Percentiles rank a stretch among this genome's conserved stretches.
Conservation (phyloP, 306 rosid species). For the Heteromeles arbutifolia region DNA sequence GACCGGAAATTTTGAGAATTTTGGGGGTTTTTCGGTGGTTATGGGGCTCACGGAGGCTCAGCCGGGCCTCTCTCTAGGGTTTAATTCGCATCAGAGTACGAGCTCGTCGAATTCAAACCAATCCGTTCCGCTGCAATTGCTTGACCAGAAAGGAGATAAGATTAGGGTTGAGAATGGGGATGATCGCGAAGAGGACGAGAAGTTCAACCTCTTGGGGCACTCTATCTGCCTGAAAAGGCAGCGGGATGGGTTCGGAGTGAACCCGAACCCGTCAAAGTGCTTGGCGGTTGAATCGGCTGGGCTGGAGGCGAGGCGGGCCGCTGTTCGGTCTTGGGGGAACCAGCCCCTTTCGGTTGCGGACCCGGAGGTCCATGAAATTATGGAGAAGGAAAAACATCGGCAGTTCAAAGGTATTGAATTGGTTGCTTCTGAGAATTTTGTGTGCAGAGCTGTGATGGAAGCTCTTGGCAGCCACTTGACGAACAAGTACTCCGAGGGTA, state of each 20-base stretch:
- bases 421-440: constrained; percentile 81
- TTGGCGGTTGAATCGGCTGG: constrained; percentile 27
- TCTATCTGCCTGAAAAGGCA: constrained; percentile 45
- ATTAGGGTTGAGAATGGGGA: constrained; percentile 27
- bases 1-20: neutral
- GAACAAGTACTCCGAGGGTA: constrained; percentile 79
- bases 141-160: constrained; percentile 29
- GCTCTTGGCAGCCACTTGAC: constrained; percentile 83
- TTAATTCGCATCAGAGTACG: constrained; percentile 25
- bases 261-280: constrained; percentile 35
- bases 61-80: constrained; percentile 54
- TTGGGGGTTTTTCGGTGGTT: neutral
- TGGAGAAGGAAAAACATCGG: constrained; percentile 68
- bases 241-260: constrained; percentile 27
- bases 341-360: constrained; percentile 56
- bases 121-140: constrained; percentile 27
- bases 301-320: constrained; percentile 26
- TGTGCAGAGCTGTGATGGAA: constrained; percentile 85
- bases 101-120: constrained; percentile 16
- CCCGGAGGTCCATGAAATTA: constrained; percentile 58
- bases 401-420: constrained; percentile 69
- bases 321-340: constrained; percentile 61
- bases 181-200: constrained; percentile 32
- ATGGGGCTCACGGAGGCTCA: constrained; percentile 46
- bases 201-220: constrained; percentile 50